Evolutionary conservation across 805 yeast species (phyloP), one percentile per base, ranked within the genome.

Genomic region (Saturnispora silvae): DNA sequence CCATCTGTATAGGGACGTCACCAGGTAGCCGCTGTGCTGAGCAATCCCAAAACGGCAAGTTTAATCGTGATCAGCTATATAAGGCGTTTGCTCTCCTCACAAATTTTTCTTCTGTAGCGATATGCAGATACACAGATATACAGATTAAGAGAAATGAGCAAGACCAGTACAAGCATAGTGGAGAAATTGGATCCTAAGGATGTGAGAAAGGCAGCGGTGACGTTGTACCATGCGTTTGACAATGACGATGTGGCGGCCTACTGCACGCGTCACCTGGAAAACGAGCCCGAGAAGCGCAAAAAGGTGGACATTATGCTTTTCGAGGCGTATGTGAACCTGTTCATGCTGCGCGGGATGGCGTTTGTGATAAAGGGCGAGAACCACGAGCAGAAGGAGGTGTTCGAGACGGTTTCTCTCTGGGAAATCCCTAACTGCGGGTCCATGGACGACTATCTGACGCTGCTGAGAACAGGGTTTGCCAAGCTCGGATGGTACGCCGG

Each of bases 391-490:
- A 44, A 39, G 15, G 59, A 54, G 25, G 41, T 48, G 4, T 73
- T 68, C 50, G 77, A 72, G 55, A 66, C 77, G 6, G 77, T 72
- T 23, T 67, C 73, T 5, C 51, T 71, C 18, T 73, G 77, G 76
- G 58, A 72, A 10, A 57, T 57, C 20, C 77, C 78, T 4, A 64
- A 60, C 10, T 45, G 55, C 19, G 62, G 58, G 8, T 67, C 68
- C 3, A 50, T 69, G 32, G 73, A 71, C 35, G 58, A 65, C 34
- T 68, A 65, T 48, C 44, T 63, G 28, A 68, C 67, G 17, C 51
- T 73, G 44, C 62, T 71, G 57, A 63, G 68, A 44, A 59, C 76
- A 7, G 78, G 77, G 5, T 72, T 66, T 54, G 68, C 66, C 20
- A 57, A 62, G 48, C 57, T 72, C 25, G 74, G 75, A 54, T 64